Conservation (phyloP, 2,329 filamentous ascomycete genomes). For the Xylariaceae sp. region DNA sequence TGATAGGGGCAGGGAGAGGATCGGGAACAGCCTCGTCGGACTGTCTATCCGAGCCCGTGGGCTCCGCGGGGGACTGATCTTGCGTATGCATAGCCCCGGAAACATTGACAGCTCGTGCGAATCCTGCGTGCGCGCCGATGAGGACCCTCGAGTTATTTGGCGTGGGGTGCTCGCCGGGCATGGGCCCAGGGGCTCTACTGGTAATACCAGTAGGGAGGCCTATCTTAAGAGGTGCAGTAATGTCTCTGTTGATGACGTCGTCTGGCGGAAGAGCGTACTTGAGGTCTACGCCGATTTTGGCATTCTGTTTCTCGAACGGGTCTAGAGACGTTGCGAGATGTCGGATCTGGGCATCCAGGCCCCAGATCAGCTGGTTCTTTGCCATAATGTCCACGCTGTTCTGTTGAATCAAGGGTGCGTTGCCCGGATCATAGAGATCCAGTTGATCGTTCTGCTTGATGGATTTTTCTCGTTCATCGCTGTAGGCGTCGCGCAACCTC, state of each 20-base stretch:
- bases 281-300: conserved; percentile 5
- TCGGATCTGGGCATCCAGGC: conserved; percentile 13
- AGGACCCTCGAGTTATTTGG: conserved; percentile 12
- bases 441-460: conserved; percentile 9
- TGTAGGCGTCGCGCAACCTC: conserved; percentile 3
- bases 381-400: conserved; percentile 21
- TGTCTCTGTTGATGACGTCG: conserved; percentile 6
- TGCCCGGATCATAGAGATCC: conserved; percentile 15
- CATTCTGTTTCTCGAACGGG: not conserved
- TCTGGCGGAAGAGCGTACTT: conserved; percentile 4
- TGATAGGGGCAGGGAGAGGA: no score
- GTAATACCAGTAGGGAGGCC: conserved; percentile 11
- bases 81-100: no score
- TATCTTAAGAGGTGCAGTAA: conserved; percentile 2
- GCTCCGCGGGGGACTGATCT: no score
- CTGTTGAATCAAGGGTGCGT: conserved; percentile 6
- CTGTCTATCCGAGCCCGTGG: no score
- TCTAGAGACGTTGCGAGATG: conserved; percentile 6
- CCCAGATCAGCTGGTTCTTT: conserved; percentile 15
- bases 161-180: conserved; percentile 15
- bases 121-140: conserved; percentile 9
- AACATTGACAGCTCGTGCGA: no score
- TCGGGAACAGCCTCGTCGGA: no score
- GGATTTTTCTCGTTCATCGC: not conserved
- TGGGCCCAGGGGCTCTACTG: conserved; percentile 9